Conservation (phyloP, 148 eudicot species). For the Diospyros kaki region DNA sequence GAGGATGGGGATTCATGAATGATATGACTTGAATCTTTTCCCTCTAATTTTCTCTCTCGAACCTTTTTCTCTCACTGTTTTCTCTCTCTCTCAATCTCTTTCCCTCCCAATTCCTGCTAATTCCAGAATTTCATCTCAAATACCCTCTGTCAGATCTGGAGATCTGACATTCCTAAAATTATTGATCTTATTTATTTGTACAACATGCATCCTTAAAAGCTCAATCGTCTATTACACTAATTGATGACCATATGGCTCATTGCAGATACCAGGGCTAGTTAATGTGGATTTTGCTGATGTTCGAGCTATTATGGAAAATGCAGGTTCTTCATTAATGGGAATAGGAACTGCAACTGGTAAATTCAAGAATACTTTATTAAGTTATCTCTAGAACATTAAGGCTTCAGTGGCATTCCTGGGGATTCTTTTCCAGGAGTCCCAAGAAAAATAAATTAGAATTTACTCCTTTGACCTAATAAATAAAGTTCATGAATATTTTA, state of each 20-base stretch:
- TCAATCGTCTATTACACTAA: background rate
- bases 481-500: background rate
- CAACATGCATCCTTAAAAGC: constrained; percentile 3
- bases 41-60: no score
- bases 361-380: background rate
- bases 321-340: constrained; percentile 97
- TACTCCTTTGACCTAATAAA: background rate
- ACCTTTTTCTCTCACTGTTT: no score
- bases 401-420: background rate
- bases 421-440: background rate
- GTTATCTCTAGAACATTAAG: background rate
- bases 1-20: no score
- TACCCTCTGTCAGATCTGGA: background rate
- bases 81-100: no score
- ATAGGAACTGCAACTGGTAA: constrained; percentile 99
- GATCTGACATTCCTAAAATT: background rate
- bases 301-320: constrained; percentile 96
- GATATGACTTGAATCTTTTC: no score
- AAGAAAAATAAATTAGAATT: background rate
- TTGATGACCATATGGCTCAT: constrained; percentile 6
- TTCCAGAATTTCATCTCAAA: no score
- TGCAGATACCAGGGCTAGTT: constrained; percentile 92
- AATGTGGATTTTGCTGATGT: constrained; percentile 99
- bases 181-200: background rate
- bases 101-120: no score